Percentiles rank a stretch among this genome's conserved stretches.
phyloP scores from a whole-genome alignment of 2,329 filamentous ascomycete genomes.

The Sphaerulina populicola region DNA sequence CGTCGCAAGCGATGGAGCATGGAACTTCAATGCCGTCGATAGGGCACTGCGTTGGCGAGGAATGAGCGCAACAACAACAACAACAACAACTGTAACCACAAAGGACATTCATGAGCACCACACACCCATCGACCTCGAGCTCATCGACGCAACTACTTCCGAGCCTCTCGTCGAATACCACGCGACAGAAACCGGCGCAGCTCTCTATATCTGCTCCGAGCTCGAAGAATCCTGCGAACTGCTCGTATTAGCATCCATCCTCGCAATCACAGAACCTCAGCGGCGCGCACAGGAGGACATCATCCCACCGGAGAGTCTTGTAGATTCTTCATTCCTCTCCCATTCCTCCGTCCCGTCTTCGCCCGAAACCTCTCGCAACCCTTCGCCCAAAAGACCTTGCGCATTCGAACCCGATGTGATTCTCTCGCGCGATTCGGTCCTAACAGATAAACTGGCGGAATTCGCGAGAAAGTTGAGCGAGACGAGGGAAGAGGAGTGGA shows the following conservation, averaged over 20 bases:
- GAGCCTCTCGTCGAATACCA: conserved; percentile 1
- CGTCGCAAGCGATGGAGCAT: not conserved
- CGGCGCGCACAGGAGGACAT: not conserved
- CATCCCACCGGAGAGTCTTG: not conserved
- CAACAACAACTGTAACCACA: not conserved
- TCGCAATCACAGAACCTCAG: not conserved
- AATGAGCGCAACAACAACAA: not conserved
- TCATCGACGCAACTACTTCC: conserved; percentile 1
- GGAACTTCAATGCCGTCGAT: conserved; percentile 1
- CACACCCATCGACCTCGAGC: not conserved
- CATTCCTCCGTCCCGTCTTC: not conserved
- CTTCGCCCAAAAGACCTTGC: not conserved
- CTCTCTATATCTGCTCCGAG: not conserved
- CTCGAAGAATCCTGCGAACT: conserved; percentile 1
- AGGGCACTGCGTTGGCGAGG: not conserved
- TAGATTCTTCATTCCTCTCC: too few relatives aligned
- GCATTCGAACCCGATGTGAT: not conserved
- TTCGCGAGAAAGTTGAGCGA: not conserved
- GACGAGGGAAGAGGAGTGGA: not conserved
- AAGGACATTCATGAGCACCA: not conserved
- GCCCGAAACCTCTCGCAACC: not conserved
- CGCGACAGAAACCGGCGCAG: not conserved
- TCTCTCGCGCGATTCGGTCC: not conserved
- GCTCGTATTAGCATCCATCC: conserved; percentile 2
- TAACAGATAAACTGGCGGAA: not conserved